phyloP scores from a whole-genome alignment of 1,284 basidiomycete genomes.

The Boletus semigastroideus region DNA sequence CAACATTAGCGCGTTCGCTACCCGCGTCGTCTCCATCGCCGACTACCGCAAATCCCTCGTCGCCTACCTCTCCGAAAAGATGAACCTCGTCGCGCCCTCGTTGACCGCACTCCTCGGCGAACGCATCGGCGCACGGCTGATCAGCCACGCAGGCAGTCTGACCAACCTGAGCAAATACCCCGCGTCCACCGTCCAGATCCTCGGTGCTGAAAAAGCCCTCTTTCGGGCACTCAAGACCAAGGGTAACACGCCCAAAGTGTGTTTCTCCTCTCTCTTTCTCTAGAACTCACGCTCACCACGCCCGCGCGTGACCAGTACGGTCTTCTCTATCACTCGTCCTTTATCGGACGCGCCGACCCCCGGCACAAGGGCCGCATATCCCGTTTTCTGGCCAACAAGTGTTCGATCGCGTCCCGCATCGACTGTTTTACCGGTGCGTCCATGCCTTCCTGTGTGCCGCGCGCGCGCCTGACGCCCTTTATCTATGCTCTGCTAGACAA shows the following conservation, averaged over 20 bases:
- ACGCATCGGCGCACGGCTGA: constrained; percentile 91
- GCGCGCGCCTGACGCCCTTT: neutral
- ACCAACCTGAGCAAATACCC: constrained; percentile 99
- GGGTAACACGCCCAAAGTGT: constrained; percentile 95
- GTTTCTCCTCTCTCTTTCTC: neutral
- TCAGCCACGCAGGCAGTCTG: constrained; percentile 96
- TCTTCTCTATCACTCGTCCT: constrained; percentile 90
- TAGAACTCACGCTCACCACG: too few species aligned
- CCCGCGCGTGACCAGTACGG: constrained; percentile 62
- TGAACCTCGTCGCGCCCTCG: constrained; percentile 97
- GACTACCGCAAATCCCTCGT: constrained; percentile 94
- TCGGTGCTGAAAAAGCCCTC: constrained; percentile 97
- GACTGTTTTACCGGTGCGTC: constrained; percentile 89
- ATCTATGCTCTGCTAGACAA: too few species aligned
- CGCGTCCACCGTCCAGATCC: constrained; percentile 96
- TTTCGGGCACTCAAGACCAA: constrained; percentile 99
- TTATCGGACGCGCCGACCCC: constrained; percentile 92
- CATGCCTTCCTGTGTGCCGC: neutral
- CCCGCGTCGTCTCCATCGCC: constrained; percentile 87
- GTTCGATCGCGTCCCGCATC: constrained; percentile 96
- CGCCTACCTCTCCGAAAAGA: constrained; percentile 92
- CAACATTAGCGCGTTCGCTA: constrained; percentile 93
- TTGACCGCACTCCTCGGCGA: constrained; percentile 94
- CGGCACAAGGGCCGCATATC: constrained; percentile 99
- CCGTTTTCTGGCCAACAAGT: constrained; percentile 98